Evolutionary conservation across 2,329 filamentous ascomycete genomes (phyloP), one percentile per base, ranked within the genome.

Genomic region (Talaromyces marneffei): DNA sequence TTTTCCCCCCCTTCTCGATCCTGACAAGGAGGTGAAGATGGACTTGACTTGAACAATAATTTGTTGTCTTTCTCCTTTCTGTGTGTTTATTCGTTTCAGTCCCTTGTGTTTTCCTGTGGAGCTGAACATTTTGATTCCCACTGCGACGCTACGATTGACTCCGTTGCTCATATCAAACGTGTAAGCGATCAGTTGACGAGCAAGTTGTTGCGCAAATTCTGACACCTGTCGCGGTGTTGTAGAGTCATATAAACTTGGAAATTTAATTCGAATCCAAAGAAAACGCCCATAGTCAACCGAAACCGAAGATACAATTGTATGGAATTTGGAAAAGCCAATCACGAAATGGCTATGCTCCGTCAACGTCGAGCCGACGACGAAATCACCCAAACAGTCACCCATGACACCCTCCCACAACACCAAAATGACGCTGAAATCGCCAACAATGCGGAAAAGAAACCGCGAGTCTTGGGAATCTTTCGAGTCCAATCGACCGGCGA

Each of bases 401-500:
- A 44, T 4, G 48, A 56, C 8, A 31, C 31, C 42, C 60, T 62
- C 1, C 60, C 60, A 18, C 60, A 59, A 59, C 56, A 59, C 37
- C 25, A 27, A 2, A 31, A 59, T 10, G 48, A 62, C 18, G 29
- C n/a, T 44, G 46, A 59, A 55, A 55, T 46, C 6, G 25, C 37
- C 16, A 37, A 57, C 12, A 7, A 23, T 56, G 39, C 52, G 12
- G 33, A 25, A 14, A 44, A 7, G 10, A 3, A 10, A 2, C 44
- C 46, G 14, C 48, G 16, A 18, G 27, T 54, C 9, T n/a, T 56
- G 18, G 60, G 60, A 2, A 23, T 46, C 40, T 71, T 77, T 61
- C 73, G 73, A 4, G 66, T 77, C 29, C 64, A 74, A 29, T 69
- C 70, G 29, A 72, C 73, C 18, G 88, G 88, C 63, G 88, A 91